Base-by-base conservation (phyloP, 768 basidiomycete species). In the Holtermannia corniformis region DNA sequence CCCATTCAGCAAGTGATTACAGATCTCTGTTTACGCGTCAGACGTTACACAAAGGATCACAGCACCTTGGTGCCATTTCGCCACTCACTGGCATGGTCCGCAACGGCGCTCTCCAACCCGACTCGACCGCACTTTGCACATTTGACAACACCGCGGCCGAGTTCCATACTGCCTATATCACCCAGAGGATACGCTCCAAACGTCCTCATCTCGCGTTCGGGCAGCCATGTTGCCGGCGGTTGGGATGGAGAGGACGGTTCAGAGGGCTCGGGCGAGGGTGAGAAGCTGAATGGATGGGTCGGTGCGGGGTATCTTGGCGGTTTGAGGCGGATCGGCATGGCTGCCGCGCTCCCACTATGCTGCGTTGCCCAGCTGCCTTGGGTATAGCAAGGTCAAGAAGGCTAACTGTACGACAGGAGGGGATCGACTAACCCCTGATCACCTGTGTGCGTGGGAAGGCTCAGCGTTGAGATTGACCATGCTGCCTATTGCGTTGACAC, bases 41-140 rank as follows among this genome's bases (percentile, higher is more conserved):
- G 20, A 44, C 19, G 10, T 28, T 19, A 10, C 28, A 23, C 5
- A 23, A n/a, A 13, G 50, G 37, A 7, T 3, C 21, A 13, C 37
- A 27, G 1, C 42, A 27, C 4, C 27, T 11, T 20, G 11, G 41
- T 27, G 26, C 32, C 1, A 41, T 49, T 24, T 47, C 46, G 7
- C 46, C 23, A 73, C 78, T 59, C 62, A 92, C 91, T 79, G 56
- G 80, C 74, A 70, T 96, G 92, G 28, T 90, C 86, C 7, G 74
- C 74, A 49, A 85, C 76, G 23, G 82, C 84, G 62, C 83, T 87
- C 52, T 82, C 79, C 24, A 93, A 76, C 7, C 91, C 74, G 0
- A 86, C 85, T 71, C 90, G 92, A 41, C 75, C 76, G 70, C 92
- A 96, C 40, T 89, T 83, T 44, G 74, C 79, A 74, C 92, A 96